phyloP scores from a whole-genome alignment of 495 filamentous ascomycete species.

The Penicillium paxilli region DNA sequence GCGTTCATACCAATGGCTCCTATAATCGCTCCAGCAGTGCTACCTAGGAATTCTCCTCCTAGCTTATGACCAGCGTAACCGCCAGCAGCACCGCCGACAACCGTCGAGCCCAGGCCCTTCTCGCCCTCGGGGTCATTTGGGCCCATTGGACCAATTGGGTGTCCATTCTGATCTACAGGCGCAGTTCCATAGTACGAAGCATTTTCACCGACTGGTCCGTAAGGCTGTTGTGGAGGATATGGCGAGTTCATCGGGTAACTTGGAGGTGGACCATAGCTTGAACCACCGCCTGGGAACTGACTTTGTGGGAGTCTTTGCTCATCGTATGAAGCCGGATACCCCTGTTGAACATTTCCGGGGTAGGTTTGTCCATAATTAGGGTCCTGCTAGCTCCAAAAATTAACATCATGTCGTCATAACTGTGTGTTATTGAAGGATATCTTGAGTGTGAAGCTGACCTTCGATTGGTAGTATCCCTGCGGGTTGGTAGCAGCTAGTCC shows the following conservation, averaged over 20 bases:
- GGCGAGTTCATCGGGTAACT: not conserved
- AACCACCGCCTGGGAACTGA: not conserved
- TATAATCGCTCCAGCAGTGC: not conserved
- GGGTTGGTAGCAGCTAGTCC: not conserved
- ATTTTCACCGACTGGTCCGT: not conserved
- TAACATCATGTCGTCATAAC: not conserved
- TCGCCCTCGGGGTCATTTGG: not conserved
- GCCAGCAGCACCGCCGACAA: conserved; percentile 4
- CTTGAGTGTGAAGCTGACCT: not conserved
- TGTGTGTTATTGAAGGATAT: not conserved
- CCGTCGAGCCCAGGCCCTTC: not conserved
- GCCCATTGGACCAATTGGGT: not conserved
- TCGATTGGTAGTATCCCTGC: not conserved
- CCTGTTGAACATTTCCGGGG: not conserved
- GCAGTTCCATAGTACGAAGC: conserved; percentile 5
- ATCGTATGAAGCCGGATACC: not conserved
- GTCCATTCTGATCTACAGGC: not conserved
- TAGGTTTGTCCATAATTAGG: not conserved
- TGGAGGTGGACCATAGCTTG: not conserved
- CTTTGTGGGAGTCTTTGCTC: not conserved
- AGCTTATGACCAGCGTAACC: not conserved
- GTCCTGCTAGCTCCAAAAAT: not conserved
- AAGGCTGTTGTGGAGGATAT: not conserved
- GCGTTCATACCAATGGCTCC: conserved; percentile 1
- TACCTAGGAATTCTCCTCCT: not conserved